Percentiles rank a stretch among this genome's conserved stretches.
Evolutionary conservation across 805 yeast species (phyloP).

Genomic region (Kuraishia borneana): DNA sequence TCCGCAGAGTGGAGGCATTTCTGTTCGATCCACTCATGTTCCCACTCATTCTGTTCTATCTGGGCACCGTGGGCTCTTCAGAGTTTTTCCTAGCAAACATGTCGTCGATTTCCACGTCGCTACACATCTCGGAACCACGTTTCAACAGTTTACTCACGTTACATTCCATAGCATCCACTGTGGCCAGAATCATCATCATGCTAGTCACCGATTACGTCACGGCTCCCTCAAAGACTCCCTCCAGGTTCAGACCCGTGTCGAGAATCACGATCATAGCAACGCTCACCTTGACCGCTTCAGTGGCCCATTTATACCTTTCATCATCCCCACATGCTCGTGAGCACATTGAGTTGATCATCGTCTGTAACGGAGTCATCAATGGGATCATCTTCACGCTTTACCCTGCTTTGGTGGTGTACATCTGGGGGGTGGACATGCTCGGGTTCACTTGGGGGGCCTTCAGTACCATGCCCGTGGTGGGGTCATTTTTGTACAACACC

Average conservation of each 20-base stretch:
- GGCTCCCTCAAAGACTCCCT: conserved; percentile 20
- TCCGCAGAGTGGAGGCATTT: conserved; percentile 8
- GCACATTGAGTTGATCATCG: conserved; percentile 12
- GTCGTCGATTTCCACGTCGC: conserved; percentile 38
- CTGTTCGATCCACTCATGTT: conserved; percentile 53
- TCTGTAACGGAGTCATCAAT: conserved; percentile 23
- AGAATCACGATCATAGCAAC: conserved; percentile 15
- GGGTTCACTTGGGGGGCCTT: conserved; percentile 90
- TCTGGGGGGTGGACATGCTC: conserved; percentile 80
- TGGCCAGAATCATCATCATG: conserved; percentile 59
- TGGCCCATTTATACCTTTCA: conserved; percentile 18
- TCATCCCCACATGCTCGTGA: conserved; percentile 10
- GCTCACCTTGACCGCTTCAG: conserved; percentile 14
- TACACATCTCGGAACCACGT: conserved; percentile 27
- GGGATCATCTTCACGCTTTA: conserved; percentile 80
- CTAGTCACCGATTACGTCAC: conserved; percentile 52
- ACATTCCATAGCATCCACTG: conserved; percentile 58
- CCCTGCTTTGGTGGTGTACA: conserved; percentile 67
- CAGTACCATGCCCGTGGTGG: conserved; percentile 56
- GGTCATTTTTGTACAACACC: conserved; percentile 3
- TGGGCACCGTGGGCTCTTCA: conserved; percentile 69
- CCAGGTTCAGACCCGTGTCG: conserved; percentile 11
- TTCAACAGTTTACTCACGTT: conserved; percentile 35
- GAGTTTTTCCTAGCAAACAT: conserved; percentile 82
- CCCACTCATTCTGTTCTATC: conserved; percentile 48